Conservation (phyloP, 306 rosid genomes). For the Fragaria vesca region DNA sequence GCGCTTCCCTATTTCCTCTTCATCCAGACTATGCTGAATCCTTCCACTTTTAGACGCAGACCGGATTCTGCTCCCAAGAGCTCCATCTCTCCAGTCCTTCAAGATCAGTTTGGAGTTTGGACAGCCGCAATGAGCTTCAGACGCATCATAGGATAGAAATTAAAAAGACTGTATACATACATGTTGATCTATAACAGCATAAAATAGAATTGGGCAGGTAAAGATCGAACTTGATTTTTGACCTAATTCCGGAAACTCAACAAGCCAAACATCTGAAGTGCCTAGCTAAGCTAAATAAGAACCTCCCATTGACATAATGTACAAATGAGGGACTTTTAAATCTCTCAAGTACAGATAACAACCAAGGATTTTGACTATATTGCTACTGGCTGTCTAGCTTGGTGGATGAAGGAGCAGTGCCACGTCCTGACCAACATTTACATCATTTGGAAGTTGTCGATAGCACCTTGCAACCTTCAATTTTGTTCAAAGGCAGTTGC, state of each 20-base stretch:
- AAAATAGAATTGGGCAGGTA: background rate
- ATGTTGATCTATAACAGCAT: background rate
- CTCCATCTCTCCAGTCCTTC: background rate
- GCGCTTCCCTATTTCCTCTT: background rate
- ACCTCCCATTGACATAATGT: background rate
- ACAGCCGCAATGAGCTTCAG: background rate
- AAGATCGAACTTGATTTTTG: background rate
- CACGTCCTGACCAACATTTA: background rate
- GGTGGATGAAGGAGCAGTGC: background rate
- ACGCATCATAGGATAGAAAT: background rate
- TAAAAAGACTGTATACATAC: background rate
- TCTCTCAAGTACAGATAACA: background rate
- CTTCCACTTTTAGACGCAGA: background rate
- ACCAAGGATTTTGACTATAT: background rate
- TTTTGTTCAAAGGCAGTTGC: slow-evolving; percentile 7
- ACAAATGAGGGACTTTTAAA: background rate
- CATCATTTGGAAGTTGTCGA: background rate
- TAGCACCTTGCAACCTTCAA: background rate
- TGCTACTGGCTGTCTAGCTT: background rate
- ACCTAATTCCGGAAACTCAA: background rate
- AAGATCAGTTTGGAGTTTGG: background rate
- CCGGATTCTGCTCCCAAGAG: background rate
- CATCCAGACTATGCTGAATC: background rate
- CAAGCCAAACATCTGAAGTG: background rate
- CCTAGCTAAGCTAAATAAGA: background rate